Base-by-base conservation (phyloP, 441 rosid genomes). In the Biscutella auriculata region DNA sequence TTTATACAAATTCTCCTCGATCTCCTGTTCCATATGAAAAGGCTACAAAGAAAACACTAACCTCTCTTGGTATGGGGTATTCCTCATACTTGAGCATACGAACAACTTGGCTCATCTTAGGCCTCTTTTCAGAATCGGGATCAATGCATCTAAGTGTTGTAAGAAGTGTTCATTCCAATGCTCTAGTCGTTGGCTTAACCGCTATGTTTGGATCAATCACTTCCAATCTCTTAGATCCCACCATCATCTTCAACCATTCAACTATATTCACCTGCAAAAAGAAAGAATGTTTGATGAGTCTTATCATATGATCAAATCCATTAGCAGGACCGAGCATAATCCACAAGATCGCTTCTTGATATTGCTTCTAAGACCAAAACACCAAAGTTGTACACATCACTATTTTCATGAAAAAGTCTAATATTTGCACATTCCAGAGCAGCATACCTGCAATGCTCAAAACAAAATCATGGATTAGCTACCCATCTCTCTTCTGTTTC, bases 211-310 rank as follows among this genome's bases (percentile, higher is more conserved):
- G 97, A 67, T 93, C 98, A n/a, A 84, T 75, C 17, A 89, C 97
- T 78, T 93, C 97, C 4, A 95, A 58, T 34, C 83, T 80, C 76
- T 93, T 73, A 67, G 57, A 66, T 45, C 95, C 95, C 5, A 89
- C 96, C 97, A 93, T 89, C 92, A 85, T 83, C 68, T 93, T 93
- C 60, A 89, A 77, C 98, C 97, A 93, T 70, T 93, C 97, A 9
- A 93, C 97, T 32, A 93, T 72, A 77, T 93, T 93, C 62, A 93
- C 95, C 98, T 93, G 77, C 53, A 45, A 51, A 53, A 29, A 11
- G n/a, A n/a, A n/a, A n/a, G n/a, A 39, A 45, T 49, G 32, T 39
- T 39, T 0, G 1, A 26, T 46, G 33, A 46, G 57, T 53, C 39
- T 53, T n/a, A n/a, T n/a, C n/a, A n/a, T n/a, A n/a, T 13, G 52